Evolutionary conservation across 805 yeast species (phyloP).

Genomic region (Wickerhamiella musiphila): DNA sequence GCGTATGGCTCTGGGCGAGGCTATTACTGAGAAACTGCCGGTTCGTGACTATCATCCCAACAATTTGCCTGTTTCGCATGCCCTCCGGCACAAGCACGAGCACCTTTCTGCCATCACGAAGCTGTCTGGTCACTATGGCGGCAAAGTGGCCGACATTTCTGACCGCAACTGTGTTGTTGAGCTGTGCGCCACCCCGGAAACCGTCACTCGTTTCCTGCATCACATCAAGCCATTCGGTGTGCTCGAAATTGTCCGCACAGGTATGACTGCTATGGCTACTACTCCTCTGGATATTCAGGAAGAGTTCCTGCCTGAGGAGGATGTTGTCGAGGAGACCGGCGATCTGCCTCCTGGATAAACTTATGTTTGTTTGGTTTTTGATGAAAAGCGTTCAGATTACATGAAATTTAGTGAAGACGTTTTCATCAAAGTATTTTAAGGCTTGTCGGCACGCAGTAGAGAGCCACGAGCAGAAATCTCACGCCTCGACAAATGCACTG

Average conservation of each 20-base stretch:
- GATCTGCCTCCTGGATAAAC: slow-evolving; percentile 90
- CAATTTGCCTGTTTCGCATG: slow-evolving; percentile 78
- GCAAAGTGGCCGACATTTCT: slow-evolving; percentile 77
- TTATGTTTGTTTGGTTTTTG: too few relatives aligned
- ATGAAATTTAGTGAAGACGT: too few relatives aligned
- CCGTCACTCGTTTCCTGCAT: slow-evolving; percentile 72
- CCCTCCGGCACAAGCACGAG: slow-evolving; percentile 80
- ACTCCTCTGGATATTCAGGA: slow-evolving; percentile 56
- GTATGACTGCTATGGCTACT: slow-evolving; percentile 97
- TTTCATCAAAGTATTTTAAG: too few relatives aligned
- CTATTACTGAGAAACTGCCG: slow-evolving; percentile 18
- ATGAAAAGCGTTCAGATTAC: too few relatives aligned
- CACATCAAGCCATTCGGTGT: slow-evolving; percentile 92
- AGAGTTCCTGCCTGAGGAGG: slow-evolving; percentile 29
- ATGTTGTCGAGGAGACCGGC: slow-evolving; percentile 38
- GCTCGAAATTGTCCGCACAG: slow-evolving; percentile 89
- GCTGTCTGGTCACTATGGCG: slow-evolving; percentile 77
- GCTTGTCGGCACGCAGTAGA: too few relatives aligned
- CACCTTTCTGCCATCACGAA: slow-evolving; percentile 74
- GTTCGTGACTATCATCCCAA: slow-evolving; percentile 58
- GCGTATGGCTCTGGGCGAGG: slow-evolving; percentile 22
- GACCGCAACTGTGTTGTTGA: slow-evolving; percentile 91
- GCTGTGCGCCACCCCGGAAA: slow-evolving; percentile 81
- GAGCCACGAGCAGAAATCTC: too few relatives aligned
- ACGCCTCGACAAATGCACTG: too few relatives aligned